Evolutionary conservation across 352 stramenopile species (phyloP).

Genomic region (Achlya hypogyna): DNA sequence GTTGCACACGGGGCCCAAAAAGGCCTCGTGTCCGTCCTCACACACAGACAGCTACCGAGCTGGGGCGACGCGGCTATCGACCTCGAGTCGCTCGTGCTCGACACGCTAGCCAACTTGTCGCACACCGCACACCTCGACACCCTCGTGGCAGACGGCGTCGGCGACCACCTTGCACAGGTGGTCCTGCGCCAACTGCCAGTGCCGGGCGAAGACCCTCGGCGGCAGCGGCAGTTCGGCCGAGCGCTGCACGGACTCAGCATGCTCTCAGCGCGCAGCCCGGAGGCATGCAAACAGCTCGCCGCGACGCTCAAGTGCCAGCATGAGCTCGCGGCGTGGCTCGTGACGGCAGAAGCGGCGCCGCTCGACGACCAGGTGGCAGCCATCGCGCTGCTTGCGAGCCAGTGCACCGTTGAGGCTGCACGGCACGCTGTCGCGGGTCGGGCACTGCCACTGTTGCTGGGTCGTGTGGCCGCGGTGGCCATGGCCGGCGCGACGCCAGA

Average conservation of each 20-base stretch:
- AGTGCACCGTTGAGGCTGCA: not conserved
- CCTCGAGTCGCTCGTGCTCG: not conserved
- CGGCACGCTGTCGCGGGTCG: not conserved
- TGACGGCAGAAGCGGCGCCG: not conserved
- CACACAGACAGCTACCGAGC: not conserved
- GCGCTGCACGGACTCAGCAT: not conserved
- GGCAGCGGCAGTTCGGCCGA: not conserved
- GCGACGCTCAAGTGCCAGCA: not conserved
- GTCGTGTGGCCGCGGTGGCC: not conserved
- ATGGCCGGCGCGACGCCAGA: not conserved
- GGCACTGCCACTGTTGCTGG: not conserved
- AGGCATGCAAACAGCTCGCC: not conserved
- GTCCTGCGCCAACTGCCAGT: not conserved
- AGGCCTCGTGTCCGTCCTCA: not conserved
- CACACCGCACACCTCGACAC: not conserved
- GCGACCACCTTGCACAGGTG: not conserved
- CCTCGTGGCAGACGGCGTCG: not conserved
- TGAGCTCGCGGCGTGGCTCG: not conserved
- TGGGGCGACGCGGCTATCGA: not conserved
- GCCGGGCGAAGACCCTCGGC: too few species aligned
- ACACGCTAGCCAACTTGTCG: not conserved
- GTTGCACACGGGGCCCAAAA: not conserved
- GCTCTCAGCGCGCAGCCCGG: not conserved
- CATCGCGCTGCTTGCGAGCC: not conserved
- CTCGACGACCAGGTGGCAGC: not conserved